These are phyloP conservation scores for Parastagonospora avenae DNA, from an alignment of 2,329 filamentous ascomycete genomes.

Conservation along the genomic window DNA sequence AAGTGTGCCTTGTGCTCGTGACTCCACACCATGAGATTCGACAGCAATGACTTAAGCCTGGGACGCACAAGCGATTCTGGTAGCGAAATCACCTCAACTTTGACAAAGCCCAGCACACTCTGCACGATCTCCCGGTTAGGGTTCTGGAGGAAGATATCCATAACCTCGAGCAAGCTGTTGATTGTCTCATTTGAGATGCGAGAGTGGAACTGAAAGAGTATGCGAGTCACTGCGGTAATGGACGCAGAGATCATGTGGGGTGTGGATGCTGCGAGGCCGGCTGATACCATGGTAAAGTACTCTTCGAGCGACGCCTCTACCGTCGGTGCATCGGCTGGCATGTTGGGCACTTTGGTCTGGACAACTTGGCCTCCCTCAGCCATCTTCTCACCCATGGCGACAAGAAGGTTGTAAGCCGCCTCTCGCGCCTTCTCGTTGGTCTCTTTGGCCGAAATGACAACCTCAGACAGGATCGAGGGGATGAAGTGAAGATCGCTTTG, in stretches of 20 bases:
- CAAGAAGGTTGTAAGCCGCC: constrained; percentile 85
- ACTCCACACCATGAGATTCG: constrained; percentile 93
- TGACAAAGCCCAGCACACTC: constrained; percentile 93
- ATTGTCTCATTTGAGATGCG: constrained; percentile 72
- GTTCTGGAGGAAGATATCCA: constrained; percentile 94
- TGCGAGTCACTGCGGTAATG: constrained; percentile 92
- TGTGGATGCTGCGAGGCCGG: constrained; percentile 87
- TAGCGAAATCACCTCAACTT: constrained; percentile 88
- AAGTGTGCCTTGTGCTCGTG: constrained; percentile 98
- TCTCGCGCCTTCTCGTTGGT: constrained; percentile 94
- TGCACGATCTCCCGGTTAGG: constrained; percentile 97
- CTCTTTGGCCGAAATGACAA: constrained; percentile 96
- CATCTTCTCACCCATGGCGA: constrained; percentile 86
- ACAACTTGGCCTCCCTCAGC: constrained; percentile 75
- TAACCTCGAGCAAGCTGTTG: constrained; percentile 85
- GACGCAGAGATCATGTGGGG: constrained; percentile 98
- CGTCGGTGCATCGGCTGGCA: constrained; percentile 78
- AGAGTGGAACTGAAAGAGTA: constrained; percentile 87
- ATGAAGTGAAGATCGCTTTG: constrained; percentile 87
- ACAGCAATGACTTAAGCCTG: constrained; percentile 76
- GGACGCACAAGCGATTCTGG: constrained; percentile 79
- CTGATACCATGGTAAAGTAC: constrained; percentile 97
- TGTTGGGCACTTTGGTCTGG: constrained; percentile 84
- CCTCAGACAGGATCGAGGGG: constrained; percentile 86
- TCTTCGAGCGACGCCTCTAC: constrained; percentile 86